These are phyloP conservation scores for Citrus reticulata DNA, from an alignment of 345 rosid genomes.

Conservation along the genomic window DNA sequence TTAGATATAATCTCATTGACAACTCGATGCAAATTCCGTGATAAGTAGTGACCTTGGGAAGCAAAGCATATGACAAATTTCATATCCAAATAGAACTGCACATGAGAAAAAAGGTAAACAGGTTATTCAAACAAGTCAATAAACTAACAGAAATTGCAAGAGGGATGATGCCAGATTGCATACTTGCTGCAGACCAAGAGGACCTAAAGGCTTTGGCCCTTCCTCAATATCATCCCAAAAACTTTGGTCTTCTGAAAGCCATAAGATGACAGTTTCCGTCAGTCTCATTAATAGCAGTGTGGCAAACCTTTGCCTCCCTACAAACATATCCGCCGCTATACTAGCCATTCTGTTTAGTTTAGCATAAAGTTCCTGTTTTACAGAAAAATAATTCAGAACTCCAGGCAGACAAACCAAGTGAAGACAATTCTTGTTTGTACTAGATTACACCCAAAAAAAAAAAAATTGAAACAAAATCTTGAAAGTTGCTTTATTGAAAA, in stretches of 20 bases:
- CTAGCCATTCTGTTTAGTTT: constrained; percentile 81
- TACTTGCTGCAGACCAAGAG: constrained; percentile 91
- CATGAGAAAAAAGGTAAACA: constrained; percentile 7
- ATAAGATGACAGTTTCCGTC: constrained; percentile 91
- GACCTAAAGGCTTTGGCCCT: constrained; percentile 89
- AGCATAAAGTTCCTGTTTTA: constrained; percentile 74
- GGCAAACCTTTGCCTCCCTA: constrained; percentile 93
- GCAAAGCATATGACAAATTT: constrained; percentile 91
- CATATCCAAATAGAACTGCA: constrained; percentile 95
- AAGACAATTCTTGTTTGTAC: neutral
- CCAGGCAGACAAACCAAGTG: neutral
- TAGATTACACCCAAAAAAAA: neutral
- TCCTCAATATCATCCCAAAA: constrained; percentile 99
- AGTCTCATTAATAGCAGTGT: constrained; percentile 87
- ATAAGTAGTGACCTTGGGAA: constrained; percentile 93
- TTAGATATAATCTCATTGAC: constrained; percentile 84
- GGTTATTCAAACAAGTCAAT: neutral
- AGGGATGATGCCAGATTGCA: constrained; percentile 15
- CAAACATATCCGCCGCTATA: constrained; percentile 97
- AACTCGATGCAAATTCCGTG: constrained; percentile 83
- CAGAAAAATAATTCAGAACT: constrained; percentile 14
- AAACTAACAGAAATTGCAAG: neutral
- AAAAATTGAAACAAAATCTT: neutral
- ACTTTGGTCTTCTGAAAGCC: constrained; percentile 94
- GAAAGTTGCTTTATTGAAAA: neutral